These are phyloP conservation scores for Exobasidium rhododendri DNA, from an alignment of 1,284 basidiomycete species.

Conservation along the genomic window DNA sequence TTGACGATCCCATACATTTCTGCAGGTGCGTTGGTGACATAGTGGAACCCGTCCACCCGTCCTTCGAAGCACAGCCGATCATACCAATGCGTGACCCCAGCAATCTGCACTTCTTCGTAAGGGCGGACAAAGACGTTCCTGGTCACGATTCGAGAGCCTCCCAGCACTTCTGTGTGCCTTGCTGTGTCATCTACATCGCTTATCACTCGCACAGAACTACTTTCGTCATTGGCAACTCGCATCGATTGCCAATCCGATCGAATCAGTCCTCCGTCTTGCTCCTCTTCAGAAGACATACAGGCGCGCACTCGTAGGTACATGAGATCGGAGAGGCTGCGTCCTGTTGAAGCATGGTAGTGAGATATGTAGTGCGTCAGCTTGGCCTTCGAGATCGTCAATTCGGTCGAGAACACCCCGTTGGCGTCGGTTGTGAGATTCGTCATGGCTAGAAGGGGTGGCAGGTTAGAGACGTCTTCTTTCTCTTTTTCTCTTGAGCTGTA, in stretches of 20 bases:
- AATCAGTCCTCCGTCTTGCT: neutral
- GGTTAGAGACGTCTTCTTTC: constrained; percentile 22
- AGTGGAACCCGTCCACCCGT: constrained; percentile 28
- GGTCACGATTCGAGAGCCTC: constrained; percentile 52
- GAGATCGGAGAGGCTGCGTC: constrained; percentile 3
- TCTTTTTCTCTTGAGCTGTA: constrained; percentile 12
- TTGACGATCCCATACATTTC: constrained; percentile 76
- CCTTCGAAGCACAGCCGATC: constrained; percentile 17
- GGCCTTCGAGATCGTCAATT: constrained; percentile 8
- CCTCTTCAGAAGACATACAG: neutral
- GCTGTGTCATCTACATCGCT: constrained; percentile 95
- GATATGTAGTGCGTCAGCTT: neutral
- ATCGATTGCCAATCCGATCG: constrained; percentile 6
- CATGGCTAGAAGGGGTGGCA: constrained; percentile 11
- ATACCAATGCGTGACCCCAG: constrained; percentile 69
- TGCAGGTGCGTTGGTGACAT: constrained; percentile 80
- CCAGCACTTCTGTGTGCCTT: constrained; percentile 60
- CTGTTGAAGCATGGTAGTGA: neutral
- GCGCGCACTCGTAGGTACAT: constrained; percentile 17
- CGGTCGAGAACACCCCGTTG: constrained; percentile 11
- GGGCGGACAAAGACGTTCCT: constrained; percentile 60
- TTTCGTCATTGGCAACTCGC: constrained; percentile 21
- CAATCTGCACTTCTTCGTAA: constrained; percentile 72
- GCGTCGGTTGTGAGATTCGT: constrained; percentile 8
- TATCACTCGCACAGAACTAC: constrained; percentile 65